Percentiles rank a stretch among this genome's conserved stretches.
Conservation (phyloP, 2,329 filamentous ascomycete species). For the Ambrosiella beaveri region DNA sequence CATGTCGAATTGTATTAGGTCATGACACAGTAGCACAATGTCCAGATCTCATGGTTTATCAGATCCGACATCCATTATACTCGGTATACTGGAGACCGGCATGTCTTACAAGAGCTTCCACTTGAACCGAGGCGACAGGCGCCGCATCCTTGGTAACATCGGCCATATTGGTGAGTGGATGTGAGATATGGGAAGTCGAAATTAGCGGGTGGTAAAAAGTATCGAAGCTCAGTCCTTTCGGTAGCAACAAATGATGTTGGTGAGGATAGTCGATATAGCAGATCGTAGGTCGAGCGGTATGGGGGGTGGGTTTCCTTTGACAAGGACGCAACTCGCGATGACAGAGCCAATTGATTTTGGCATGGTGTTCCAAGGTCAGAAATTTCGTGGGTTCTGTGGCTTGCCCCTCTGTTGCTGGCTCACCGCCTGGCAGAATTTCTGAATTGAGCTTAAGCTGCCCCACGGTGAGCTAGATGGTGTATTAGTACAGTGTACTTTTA, state of each 20-base stretch:
- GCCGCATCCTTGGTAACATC: conserved; percentile 41
- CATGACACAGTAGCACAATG: too few relatives aligned
- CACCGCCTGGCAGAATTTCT: conserved; percentile 13
- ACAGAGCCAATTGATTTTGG: conserved; percentile 10
- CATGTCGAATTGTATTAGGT: too few relatives aligned
- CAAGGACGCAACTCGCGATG: conserved; percentile 8
- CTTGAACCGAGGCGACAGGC: conserved; percentile 73
- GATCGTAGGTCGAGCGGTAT: neutral
- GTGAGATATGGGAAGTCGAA: conserved; percentile 2
- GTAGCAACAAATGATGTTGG: neutral
- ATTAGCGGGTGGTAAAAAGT: neutral
- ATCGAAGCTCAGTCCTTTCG: neutral
- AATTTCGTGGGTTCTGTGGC: conserved; percentile 13
- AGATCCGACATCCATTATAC: neutral
- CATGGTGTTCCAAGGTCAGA: conserved; percentile 10
- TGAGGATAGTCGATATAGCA: too few relatives aligned
- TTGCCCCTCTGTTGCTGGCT: conserved; percentile 11
- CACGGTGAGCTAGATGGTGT: conserved; percentile 1
- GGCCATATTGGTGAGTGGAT: conserved; percentile 28
- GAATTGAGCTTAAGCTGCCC: conserved; percentile 5
- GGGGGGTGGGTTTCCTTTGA: conserved; percentile 2
- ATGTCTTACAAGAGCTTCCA: conserved; percentile 72
- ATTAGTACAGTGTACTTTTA: neutral
- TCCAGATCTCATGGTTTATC: too few relatives aligned
- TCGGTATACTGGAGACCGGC: conserved; percentile 9